These are phyloP conservation scores for Karstenula rhodostoma DNA, from an alignment of 2,329 filamentous ascomycete genomes.

Conservation along the genomic window DNA sequence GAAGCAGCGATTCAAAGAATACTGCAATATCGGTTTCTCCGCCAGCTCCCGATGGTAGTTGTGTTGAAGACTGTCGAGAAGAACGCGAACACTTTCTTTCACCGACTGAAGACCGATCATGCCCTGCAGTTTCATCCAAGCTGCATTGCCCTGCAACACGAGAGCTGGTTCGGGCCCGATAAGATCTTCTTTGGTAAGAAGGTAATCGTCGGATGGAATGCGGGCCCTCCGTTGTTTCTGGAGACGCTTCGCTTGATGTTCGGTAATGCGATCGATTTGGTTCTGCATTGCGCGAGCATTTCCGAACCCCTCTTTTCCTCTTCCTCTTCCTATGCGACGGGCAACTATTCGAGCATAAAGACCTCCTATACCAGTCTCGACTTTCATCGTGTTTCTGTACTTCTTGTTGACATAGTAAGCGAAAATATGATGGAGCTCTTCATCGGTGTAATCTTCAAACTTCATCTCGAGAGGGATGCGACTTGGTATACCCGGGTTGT, in stretches of 20 bases:
- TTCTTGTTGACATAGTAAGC: slow-evolving; percentile 61
- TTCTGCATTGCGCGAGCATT: slow-evolving; percentile 78
- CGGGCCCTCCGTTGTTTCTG: slow-evolving; percentile 55
- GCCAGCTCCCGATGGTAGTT: slow-evolving; percentile 73
- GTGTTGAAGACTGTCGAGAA: slow-evolving; percentile 67
- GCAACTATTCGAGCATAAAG: slow-evolving; percentile 71
- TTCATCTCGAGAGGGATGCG: slow-evolving; percentile 71
- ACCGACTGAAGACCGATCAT: slow-evolving; percentile 69
- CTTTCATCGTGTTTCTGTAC: slow-evolving; percentile 64
- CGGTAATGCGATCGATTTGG: slow-evolving; percentile 59
- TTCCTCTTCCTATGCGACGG: slow-evolving; percentile 67
- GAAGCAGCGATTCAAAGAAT: slow-evolving; percentile 73
- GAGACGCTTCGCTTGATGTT: slow-evolving; percentile 68
- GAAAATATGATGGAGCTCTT: slow-evolving; percentile 70
- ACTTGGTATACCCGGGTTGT: slow-evolving; percentile 75
- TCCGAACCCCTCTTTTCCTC: slow-evolving; percentile 73
- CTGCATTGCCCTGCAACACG: slow-evolving; percentile 60
- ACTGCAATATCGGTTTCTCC: slow-evolving; percentile 67
- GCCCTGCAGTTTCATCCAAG: slow-evolving; percentile 66
- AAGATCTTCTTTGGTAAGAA: slow-evolving; percentile 72
- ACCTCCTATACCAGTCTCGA: slow-evolving; percentile 66
- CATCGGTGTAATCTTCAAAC: slow-evolving; percentile 74
- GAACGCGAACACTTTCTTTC: slow-evolving; percentile 65
- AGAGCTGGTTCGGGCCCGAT: slow-evolving; percentile 72
- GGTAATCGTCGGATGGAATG: slow-evolving; percentile 61